A percentile compares a stretch with the other conserved stretches of the same genome.
These are phyloP conservation scores for Spergularia azorica DNA, from an alignment of 179 eudicot genomes.

Conservation along the genomic window DNA sequence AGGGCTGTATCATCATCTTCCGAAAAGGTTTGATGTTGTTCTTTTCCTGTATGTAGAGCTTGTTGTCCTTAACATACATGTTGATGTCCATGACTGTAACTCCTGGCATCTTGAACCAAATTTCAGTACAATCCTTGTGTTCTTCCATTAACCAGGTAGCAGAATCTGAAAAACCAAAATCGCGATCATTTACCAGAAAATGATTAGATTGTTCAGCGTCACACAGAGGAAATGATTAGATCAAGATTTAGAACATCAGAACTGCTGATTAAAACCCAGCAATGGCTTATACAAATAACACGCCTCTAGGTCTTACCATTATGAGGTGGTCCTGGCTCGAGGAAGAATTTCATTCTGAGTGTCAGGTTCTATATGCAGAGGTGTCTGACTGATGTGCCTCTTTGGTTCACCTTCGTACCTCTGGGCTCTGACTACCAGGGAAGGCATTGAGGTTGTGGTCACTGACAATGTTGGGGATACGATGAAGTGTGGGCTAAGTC, in stretches of 20 bases:
- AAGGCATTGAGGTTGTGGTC: constrained; percentile 7
- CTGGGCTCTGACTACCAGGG: constrained; percentile 10
- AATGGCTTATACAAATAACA: neutral
- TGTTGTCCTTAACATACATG: constrained; percentile 15
- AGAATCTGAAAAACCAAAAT: constrained; percentile 6
- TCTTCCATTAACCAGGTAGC: constrained; percentile 9
- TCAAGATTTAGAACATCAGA: neutral
- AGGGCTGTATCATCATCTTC: constrained; percentile 22
- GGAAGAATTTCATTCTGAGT: constrained; percentile 16
- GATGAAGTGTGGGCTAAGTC: neutral
- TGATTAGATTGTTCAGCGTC: neutral
- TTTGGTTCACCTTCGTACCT: constrained; percentile 19
- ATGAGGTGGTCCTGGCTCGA: neutral
- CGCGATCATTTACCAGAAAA: neutral
- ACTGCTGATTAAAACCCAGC: neutral
- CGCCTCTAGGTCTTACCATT: neutral
- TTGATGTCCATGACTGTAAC: constrained; percentile 15
- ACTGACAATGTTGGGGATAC: neutral
- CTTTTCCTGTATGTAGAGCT: constrained; percentile 13
- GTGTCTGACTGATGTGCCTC: constrained; percentile 2
- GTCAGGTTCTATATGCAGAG: neutral
- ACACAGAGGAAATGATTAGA: neutral
- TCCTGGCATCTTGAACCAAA: constrained; percentile 22
- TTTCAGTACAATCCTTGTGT: neutral
- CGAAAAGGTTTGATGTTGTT: constrained; percentile 16